Evolutionary conservation across 352 stramenopile genomes (phyloP), one percentile per base, ranked within the genome.

Genomic region (Phytophthora rubi): DNA sequence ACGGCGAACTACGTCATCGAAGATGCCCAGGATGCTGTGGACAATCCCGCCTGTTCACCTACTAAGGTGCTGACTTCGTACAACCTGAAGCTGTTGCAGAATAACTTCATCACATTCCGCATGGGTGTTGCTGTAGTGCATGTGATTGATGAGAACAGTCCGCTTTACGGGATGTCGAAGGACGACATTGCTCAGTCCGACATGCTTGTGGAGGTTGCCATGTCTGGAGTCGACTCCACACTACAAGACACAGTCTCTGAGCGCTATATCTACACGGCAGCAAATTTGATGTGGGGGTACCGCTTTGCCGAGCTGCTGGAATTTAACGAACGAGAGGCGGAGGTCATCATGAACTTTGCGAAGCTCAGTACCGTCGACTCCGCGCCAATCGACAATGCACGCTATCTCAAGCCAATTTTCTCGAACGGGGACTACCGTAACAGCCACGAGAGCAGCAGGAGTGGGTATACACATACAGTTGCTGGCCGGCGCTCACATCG

Each of bases 91-190:
- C 67, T 95, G 26, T 39, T 91, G 61, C 88, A 94, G 42, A 89
- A 91, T 69, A 93, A 93, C 45, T 95, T 94, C 42, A 93, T 95
- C 61, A 93, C 87, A 37, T 94, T 95, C 57, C 88, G 88, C 28
- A 92, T 95, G 82, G 86, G 85, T 39, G 71, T 95, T 18, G 86
- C 87, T 3, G 82, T 93, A 7, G 86, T 95, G 35, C 88, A 95
- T 33, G 68, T 95, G 18, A 92, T 95, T 52, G 82, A 92, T 48
- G 83, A 83, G 53, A 76, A 76, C 35, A 92, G 82, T 55, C 88
- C 86, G 21, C 62, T 95, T 13, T 91, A 78, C 28, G 80, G 82
- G 1, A 81, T 93, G 70, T 91, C 60, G 0, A 75, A 90, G 59
- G 69, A 63, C 21, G 83, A 92, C 12, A 76, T 95, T 56, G 67